phyloP scores from a whole-genome alignment of 768 basidiomycete genomes.

The Lactifluus pinguis region DNA sequence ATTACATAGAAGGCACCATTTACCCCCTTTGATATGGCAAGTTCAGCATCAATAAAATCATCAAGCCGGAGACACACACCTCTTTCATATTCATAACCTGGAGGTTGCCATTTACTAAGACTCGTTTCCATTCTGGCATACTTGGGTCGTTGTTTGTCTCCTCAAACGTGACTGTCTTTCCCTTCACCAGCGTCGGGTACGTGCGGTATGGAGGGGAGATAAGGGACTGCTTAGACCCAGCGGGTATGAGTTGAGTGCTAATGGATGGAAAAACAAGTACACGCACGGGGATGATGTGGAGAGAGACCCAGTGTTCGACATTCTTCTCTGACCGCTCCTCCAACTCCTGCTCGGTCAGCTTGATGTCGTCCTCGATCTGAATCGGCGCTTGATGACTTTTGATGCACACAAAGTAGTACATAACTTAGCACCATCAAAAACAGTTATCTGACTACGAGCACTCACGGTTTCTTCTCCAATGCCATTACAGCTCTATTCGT shows the following conservation, averaged over 20 bases:
- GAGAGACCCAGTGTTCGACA: constrained; percentile 72
- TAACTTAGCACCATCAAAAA: neutral
- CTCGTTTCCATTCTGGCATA: constrained; percentile 47
- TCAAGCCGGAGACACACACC: constrained; percentile 31
- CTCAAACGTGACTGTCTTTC: constrained; percentile 49
- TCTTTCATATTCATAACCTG: constrained; percentile 52
- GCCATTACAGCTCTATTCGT: constrained; percentile 86
- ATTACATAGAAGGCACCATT: constrained; percentile 54
- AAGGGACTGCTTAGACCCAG: constrained; percentile 34
- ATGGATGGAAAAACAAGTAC: neutral
- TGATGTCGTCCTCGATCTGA: constrained; percentile 33
- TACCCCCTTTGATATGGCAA: constrained; percentile 30
- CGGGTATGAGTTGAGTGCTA: neutral
- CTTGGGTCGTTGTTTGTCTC: constrained; percentile 28
- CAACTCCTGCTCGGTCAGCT: constrained; percentile 59
- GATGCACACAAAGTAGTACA: neutral
- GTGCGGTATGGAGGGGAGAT: constrained; percentile 37
- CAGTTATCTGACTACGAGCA: neutral
- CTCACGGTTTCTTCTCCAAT: constrained; percentile 73
- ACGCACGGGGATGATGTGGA: constrained; percentile 75
- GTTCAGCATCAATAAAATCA: neutral
- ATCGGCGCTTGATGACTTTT: constrained; percentile 52
- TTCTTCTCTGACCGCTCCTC: constrained; percentile 53
- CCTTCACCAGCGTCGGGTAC: constrained; percentile 51
- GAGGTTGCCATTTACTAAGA: constrained; percentile 46